These are phyloP conservation scores for Colletotrichum eremochloae DNA, from an alignment of 2,329 filamentous ascomycete species.

Conservation along the genomic window DNA sequence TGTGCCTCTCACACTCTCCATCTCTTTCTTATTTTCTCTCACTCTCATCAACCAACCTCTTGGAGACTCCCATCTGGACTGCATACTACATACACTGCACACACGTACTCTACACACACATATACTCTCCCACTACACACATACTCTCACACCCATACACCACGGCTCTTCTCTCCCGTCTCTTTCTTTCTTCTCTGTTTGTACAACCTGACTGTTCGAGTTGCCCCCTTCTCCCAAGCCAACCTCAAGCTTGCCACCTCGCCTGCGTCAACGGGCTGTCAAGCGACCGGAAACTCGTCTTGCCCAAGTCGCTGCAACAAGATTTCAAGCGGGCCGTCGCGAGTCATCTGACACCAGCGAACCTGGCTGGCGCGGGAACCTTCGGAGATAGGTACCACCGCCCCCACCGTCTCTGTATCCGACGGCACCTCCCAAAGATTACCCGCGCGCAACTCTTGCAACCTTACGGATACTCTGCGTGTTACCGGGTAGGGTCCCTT, in stretches of 20 bases:
- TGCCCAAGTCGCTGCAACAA: conserved; percentile 13
- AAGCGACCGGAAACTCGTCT: not conserved
- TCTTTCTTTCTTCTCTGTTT: not conserved
- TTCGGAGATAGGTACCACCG: conserved; percentile 29
- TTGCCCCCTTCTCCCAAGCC: too few species aligned
- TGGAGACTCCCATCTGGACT: too few species aligned
- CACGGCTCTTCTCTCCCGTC: too few species aligned
- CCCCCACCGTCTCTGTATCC: conserved; percentile 27
- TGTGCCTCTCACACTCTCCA: not conserved
- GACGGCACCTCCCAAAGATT: not conserved
- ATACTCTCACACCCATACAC: too few species aligned
- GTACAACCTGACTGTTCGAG: too few species aligned
- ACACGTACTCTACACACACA: too few species aligned
- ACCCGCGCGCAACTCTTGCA: conserved; percentile 11
- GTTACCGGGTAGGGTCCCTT: not conserved
- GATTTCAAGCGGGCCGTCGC: conserved; percentile 39
- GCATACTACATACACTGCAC: too few species aligned
- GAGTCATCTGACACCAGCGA: conserved; percentile 38
- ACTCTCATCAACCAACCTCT: not conserved
- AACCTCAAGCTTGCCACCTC: not conserved
- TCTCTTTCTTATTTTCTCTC: not conserved
- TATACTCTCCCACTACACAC: too few species aligned
- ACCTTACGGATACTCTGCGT: not conserved
- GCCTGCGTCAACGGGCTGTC: not conserved
- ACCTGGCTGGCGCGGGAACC: conserved; percentile 34